phyloP scores from a whole-genome alignment of 208 protist genomes.

The Herpetomonas tarakana region DNA sequence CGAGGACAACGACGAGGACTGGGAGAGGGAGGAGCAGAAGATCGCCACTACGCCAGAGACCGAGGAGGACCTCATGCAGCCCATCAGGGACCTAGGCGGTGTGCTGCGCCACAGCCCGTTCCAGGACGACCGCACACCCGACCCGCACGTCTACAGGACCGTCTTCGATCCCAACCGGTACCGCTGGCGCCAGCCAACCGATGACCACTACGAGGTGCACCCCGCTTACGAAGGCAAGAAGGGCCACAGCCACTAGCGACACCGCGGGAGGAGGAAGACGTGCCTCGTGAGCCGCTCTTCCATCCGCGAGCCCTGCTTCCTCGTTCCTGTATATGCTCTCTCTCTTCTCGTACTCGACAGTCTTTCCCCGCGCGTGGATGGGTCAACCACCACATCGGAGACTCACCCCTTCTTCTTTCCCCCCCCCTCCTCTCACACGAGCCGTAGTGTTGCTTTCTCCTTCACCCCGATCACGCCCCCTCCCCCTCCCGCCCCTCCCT shows the following conservation, averaged over 20 bases:
- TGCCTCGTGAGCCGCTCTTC: no score
- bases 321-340: no score
- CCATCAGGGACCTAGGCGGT: constrained; percentile 75
- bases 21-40: constrained; percentile 84
- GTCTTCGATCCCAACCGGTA: constrained; percentile 85
- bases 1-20: constrained; percentile 87
- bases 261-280: no score
- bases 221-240: constrained; percentile 64
- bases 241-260: constrained; percentile 15
- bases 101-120: constrained; percentile 69
- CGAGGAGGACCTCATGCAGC: constrained; percentile 68
- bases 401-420: no score
- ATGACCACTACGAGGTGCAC: constrained; percentile 79
- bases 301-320: no score
- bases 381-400: no score
- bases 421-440: no score
- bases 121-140: constrained; percentile 75
- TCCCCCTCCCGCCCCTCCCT: no score
- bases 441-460: no score
- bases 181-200: constrained; percentile 72
- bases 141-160: constrained; percentile 75
- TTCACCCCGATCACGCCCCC: no score
- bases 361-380: no score
- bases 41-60: constrained; percentile 82
- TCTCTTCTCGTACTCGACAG: no score